phyloP scores from a whole-genome alignment of 495 filamentous ascomycete genomes.

The Elaphomyces granulatus region DNA sequence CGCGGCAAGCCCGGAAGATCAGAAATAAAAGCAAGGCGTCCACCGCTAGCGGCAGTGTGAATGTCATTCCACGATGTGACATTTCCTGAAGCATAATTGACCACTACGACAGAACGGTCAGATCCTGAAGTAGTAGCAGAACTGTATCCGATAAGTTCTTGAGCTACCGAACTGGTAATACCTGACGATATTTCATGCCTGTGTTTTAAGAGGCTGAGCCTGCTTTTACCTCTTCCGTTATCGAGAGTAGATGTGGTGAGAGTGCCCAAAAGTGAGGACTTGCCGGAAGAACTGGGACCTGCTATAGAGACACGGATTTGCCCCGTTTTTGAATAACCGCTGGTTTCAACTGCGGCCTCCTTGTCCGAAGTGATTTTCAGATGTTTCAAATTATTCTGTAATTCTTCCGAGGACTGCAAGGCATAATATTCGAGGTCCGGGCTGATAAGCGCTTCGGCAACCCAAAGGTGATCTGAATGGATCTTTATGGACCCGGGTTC shows the following conservation, averaged over 20 bases:
- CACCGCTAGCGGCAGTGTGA: conserved; percentile 55
- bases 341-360: conserved; percentile 9
- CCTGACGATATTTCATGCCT: conserved; percentile 88
- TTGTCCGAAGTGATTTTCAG: not conserved
- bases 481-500: conserved; percentile 13
- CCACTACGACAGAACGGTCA: conserved; percentile 35
- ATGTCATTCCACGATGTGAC: conserved; percentile 92
- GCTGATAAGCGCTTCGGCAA: conserved; percentile 71
- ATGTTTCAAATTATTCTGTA: not conserved
- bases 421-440: conserved; percentile 40
- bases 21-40: conserved; percentile 70
- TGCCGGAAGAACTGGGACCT: conserved; percentile 84
- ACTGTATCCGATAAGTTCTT: conserved; percentile 77
- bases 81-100: conserved; percentile 79
- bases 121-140: conserved; percentile 11
- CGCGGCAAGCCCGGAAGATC: conserved; percentile 84
- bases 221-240: conserved; percentile 80
- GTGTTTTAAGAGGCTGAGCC: conserved; percentile 79
- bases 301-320: conserved; percentile 87
- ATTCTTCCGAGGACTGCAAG: conserved; percentile 4
- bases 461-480: conserved; percentile 54
- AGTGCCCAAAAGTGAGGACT: conserved; percentile 80
- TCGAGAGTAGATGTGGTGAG: conserved; percentile 77
- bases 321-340: conserved; percentile 33
- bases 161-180: conserved; percentile 82